Conservation (phyloP, 1,284 basidiomycete genomes). For the Earliella scabrosa region DNA sequence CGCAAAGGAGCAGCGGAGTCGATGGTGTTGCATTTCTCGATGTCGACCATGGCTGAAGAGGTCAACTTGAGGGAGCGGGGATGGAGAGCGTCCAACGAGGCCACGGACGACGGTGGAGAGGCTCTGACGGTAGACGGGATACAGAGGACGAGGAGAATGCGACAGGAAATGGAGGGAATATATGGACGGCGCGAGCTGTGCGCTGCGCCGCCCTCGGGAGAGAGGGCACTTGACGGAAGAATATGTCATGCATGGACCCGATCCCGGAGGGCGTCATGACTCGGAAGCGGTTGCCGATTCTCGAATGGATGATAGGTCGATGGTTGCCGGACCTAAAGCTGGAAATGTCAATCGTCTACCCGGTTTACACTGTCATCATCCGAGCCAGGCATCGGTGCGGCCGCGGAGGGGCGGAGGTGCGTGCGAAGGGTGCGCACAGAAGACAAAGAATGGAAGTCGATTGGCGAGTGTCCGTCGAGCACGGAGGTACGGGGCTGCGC, state of each 20-base stretch:
- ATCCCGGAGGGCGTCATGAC: conserved; percentile 12
- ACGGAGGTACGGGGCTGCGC: conserved; percentile 8
- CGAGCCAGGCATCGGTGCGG: neutral
- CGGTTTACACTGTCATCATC: neutral
- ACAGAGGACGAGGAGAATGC: neutral
- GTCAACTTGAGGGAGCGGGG: neutral
- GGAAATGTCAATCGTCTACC: neutral
- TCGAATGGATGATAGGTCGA: neutral
- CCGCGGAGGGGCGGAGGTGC: conserved; percentile 1
- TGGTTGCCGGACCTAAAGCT: conserved; percentile 1
- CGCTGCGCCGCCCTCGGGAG: conserved; percentile 22
- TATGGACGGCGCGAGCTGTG: conserved; percentile 22
- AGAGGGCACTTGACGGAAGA: neutral
- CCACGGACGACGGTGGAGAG: neutral
- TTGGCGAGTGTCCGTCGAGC: conserved; percentile 4
- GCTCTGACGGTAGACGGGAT: neutral
- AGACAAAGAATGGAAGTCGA: conserved; percentile 3
- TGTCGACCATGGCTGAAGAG: conserved; percentile 11
- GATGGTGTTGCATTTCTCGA: conserved; percentile 18
- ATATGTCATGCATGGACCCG: conserved; percentile 17
- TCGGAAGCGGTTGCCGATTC: neutral
- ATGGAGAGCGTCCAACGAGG: neutral
- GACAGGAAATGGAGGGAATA: conserved; percentile 6
- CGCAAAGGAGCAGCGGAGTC: conserved; percentile 6
- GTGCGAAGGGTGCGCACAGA: neutral